phyloP scores from a whole-genome alignment of 108 stramenopile species.

The Craspedostauros australis region DNA sequence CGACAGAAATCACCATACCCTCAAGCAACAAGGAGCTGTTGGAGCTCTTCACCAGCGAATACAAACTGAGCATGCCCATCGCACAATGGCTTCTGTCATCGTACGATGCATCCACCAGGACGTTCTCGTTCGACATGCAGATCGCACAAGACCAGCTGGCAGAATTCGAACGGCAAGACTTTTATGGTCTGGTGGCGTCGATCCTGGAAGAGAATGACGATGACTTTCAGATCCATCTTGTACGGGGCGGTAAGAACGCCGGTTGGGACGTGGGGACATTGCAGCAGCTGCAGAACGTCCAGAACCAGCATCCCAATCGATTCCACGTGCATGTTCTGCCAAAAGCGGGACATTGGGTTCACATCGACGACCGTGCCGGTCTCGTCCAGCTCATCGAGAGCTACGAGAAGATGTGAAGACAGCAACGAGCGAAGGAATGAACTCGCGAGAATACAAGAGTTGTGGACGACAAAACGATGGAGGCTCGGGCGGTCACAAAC shows the following conservation, averaged over 20 bases:
- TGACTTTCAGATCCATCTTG: constrained; percentile 35
- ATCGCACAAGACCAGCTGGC: constrained; percentile 53
- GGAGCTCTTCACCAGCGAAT: constrained; percentile 1
- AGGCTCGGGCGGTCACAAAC: too few species aligned
- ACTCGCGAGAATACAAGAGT: too few species aligned
- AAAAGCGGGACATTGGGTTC: constrained; percentile 86
- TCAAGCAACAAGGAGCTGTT: constrained; percentile 16
- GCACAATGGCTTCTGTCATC: constrained; percentile 52
- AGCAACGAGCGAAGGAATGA: constrained; percentile 4
- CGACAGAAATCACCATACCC: background rate
- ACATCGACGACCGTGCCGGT: constrained; percentile 78
- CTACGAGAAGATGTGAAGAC: background rate
- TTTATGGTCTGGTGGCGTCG: constrained; percentile 33
- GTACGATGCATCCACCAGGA: constrained; percentile 10
- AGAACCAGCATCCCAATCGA: constrained; percentile 5
- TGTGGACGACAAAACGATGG: too few species aligned
- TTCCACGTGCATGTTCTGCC: constrained; percentile 66
- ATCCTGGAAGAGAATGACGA: constrained; percentile 11
- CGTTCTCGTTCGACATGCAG: constrained; percentile 73
- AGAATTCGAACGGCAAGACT: constrained; percentile 60
- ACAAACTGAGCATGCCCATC: constrained; percentile 21
- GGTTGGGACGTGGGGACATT: constrained; percentile 52
- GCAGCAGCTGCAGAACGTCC: constrained; percentile 18
- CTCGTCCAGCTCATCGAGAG: constrained; percentile 41
- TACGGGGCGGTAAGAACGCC: constrained; percentile 70